Conservation (phyloP, 2,329 filamentous ascomycete genomes). For the Paraphaeosphaeria minitans region DNA sequence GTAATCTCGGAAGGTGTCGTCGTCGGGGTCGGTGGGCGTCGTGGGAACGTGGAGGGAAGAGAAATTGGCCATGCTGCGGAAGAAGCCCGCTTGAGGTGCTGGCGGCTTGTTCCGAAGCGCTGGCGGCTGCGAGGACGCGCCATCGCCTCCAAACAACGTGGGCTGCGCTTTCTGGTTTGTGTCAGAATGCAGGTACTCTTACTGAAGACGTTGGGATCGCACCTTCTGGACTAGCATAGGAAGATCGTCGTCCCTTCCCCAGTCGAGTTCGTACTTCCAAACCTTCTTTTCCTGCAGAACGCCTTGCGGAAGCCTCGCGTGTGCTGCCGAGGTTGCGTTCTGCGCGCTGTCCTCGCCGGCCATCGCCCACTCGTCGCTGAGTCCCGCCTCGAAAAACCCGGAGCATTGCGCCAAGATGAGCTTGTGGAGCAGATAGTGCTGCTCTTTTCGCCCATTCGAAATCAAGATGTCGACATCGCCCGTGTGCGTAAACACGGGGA, state of each 20-base stretch:
- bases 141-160: constrained; percentile 64
- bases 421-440: constrained; percentile 84
- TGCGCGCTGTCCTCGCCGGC: constrained; percentile 39
- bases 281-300: constrained; percentile 58
- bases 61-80: constrained; percentile 86
- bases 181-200: constrained; percentile 17
- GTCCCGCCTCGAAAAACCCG: constrained; percentile 89
- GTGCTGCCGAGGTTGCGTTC: constrained; percentile 36
- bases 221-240: constrained; percentile 89
- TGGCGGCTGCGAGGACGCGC: constrained; percentile 52
- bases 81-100: constrained; percentile 72
- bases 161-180: constrained; percentile 37
- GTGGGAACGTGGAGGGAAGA: constrained; percentile 57
- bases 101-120: constrained; percentile 66
- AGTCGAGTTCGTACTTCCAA: constrained; percentile 90
- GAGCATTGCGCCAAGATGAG: constrained; percentile 89
- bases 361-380: constrained; percentile 75
- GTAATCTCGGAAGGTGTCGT: constrained; percentile 86
- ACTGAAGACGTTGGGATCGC: constrained; percentile 13
- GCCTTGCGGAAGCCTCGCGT: constrained; percentile 49
- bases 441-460: constrained; percentile 70
- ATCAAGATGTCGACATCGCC: constrained; percentile 93
- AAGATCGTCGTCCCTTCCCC: constrained; percentile 72
- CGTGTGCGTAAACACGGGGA: constrained; percentile 85
- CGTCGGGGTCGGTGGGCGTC: constrained; percentile 59